phyloP scores from a whole-genome alignment of 345 rosid species.

The rapeseed (Brassica napus) region DNA sequence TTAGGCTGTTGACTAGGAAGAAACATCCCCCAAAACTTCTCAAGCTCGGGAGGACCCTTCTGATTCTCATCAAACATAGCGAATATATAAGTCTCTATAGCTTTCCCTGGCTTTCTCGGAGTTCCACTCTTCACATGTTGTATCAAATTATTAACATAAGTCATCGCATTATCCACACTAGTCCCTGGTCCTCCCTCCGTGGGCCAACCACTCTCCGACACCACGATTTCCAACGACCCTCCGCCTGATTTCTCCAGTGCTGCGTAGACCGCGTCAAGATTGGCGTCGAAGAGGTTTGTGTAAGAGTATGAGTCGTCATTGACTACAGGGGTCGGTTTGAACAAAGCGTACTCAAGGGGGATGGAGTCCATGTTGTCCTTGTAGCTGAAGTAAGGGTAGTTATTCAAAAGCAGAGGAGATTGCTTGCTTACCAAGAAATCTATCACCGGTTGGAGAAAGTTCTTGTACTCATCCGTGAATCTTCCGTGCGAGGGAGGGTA shows the following conservation, averaged over 20 bases:
- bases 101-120: constrained; percentile 42
- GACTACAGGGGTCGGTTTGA: constrained; percentile 19
- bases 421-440: constrained; percentile 42
- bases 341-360: constrained; percentile 45
- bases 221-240: constrained; percentile 41
- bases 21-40: constrained; percentile 59
- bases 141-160: constrained; percentile 43
- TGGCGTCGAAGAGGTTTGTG: constrained; percentile 38
- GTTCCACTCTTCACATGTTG: constrained; percentile 43
- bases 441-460: constrained; percentile 42
- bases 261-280: constrained; percentile 21
- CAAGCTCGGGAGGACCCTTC: constrained; percentile 49
- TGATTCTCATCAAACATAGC: constrained; percentile 48
- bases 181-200: constrained; percentile 29
- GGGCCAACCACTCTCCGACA: constrained; percentile 52
- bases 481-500: constrained; percentile 45
- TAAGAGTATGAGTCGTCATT: constrained; percentile 20
- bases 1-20: constrained; percentile 46
- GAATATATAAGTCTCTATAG: constrained; percentile 62
- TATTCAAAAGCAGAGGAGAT: constrained; percentile 48
- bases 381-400: constrained; percentile 50
- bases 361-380: not conserved
- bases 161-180: constrained; percentile 35
- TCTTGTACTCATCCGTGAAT: constrained; percentile 31
- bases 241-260: constrained; percentile 44